These are phyloP conservation scores for Phytopythium ostracodes DNA, from an alignment of 352 stramenopile species.

Conservation along the genomic window DNA sequence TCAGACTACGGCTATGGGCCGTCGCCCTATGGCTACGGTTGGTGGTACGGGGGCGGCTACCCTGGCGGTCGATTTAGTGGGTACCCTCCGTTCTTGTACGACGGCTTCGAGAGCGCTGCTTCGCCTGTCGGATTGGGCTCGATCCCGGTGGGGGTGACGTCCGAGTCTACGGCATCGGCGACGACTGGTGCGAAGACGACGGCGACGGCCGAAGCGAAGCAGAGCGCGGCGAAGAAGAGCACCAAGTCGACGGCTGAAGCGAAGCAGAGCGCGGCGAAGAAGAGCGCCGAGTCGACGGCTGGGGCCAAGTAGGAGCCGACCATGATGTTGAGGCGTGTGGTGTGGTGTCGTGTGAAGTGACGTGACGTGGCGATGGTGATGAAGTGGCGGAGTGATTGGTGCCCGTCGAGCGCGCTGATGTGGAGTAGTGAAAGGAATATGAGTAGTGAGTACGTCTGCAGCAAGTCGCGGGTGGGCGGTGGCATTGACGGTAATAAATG, in stretches of 20 bases:
- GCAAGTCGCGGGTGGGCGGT: background rate
- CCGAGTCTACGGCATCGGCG: background rate
- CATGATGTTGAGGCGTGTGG: too few relatives aligned
- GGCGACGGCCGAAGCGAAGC: background rate
- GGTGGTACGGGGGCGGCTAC: background rate
- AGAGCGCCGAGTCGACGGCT: background rate
- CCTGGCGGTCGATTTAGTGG: background rate
- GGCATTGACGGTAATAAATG: conserved; percentile 1
- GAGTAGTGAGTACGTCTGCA: background rate
- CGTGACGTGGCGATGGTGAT: background rate
- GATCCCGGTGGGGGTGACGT: background rate
- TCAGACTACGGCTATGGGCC: background rate
- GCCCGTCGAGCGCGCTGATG: background rate
- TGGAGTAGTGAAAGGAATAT: background rate
- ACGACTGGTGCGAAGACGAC: background rate
- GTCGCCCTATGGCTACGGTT: too few relatives aligned
- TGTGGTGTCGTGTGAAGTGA: too few relatives aligned
- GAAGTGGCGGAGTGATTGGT: background rate
- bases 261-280: background rate
- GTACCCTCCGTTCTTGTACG: background rate
- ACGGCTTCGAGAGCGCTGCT: background rate
- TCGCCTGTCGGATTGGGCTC: background rate
- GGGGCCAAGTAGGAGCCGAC: background rate
- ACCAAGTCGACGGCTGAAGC: background rate
- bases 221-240: background rate